Evolutionary conservation across 257 asterid species (phyloP).

Genomic region (Primulina tabacum): DNA sequence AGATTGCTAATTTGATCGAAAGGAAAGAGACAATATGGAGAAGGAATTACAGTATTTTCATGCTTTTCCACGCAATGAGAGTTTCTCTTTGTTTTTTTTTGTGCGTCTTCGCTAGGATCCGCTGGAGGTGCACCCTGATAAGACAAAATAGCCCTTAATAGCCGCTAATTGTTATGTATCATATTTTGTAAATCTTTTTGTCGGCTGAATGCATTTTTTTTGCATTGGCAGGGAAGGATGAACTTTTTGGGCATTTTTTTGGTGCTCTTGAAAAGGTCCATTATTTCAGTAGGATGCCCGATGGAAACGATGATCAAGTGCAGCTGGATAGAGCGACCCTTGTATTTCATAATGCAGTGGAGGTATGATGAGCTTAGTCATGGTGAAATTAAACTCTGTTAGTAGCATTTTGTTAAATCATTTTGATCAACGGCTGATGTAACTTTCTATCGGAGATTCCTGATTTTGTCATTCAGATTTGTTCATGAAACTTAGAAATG

Average conservation of each 20-base stretch:
- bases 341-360: conserved; percentile 56
- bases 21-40: conserved; percentile 6
- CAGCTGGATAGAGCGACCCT: conserved; percentile 69
- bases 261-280: conserved; percentile 67
- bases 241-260: conserved; percentile 71
- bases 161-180: neutral
- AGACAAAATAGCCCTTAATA: neutral
- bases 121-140: neutral
- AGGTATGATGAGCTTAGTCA: conserved; percentile 43
- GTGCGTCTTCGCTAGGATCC: neutral
- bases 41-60: neutral
- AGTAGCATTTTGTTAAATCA: neutral
- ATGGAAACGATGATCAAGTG: conserved; percentile 67
- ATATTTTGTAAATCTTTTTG: neutral
- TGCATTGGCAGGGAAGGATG: conserved; percentile 56
- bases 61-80: neutral
- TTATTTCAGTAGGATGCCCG: conserved; percentile 59
- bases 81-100: too few relatives aligned
- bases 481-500: neutral
- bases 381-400: neutral
- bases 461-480: neutral
- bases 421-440: neutral
- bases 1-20: neutral
- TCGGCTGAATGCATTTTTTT: conserved; percentile 2
- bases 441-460: neutral